Conservation (phyloP, 2,329 filamentous ascomycete species). For the Hymenotorrendiella dingleyae region DNA sequence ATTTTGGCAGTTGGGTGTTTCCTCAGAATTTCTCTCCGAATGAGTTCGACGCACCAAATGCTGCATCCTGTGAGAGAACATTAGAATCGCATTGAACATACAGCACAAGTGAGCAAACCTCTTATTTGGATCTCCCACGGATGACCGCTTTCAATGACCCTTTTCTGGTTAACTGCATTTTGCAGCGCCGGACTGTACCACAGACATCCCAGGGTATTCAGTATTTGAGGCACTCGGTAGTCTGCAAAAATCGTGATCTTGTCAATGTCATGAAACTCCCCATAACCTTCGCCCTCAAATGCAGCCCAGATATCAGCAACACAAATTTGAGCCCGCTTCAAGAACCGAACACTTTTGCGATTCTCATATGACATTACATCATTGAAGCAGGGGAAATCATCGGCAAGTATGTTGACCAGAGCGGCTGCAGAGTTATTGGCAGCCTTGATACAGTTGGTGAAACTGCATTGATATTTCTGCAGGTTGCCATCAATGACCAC, state of each 20-base stretch:
- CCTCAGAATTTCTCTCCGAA: constrained; percentile 71
- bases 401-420: constrained; percentile 79
- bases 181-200: constrained; percentile 78
- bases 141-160: constrained; percentile 63
- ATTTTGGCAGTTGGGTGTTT: constrained; percentile 64
- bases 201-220: constrained; percentile 76
- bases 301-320: constrained; percentile 96
- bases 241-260: constrained; percentile 99
- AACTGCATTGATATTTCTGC: constrained; percentile 70
- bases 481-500: constrained; percentile 7
- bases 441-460: constrained; percentile 65
- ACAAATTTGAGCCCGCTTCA: constrained; percentile 93
- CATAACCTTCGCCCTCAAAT: constrained; percentile 75
- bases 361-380: constrained; percentile 75
- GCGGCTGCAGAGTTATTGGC: constrained; percentile 75
- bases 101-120: constrained; percentile 51
- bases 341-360: constrained; percentile 66
- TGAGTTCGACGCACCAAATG: constrained; percentile 92
- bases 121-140: constrained; percentile 82
- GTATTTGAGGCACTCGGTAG: constrained; percentile 91
- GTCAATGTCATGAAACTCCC: constrained; percentile 82
- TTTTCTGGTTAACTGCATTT: constrained; percentile 57
- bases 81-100: neutral
- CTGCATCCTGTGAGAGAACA: constrained; percentile 59
- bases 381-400: constrained; percentile 78